Evolutionary conservation across 1,284 basidiomycete species (phyloP), one percentile per base, ranked within the genome.

Genomic region (Microbotryum saponariae): DNA sequence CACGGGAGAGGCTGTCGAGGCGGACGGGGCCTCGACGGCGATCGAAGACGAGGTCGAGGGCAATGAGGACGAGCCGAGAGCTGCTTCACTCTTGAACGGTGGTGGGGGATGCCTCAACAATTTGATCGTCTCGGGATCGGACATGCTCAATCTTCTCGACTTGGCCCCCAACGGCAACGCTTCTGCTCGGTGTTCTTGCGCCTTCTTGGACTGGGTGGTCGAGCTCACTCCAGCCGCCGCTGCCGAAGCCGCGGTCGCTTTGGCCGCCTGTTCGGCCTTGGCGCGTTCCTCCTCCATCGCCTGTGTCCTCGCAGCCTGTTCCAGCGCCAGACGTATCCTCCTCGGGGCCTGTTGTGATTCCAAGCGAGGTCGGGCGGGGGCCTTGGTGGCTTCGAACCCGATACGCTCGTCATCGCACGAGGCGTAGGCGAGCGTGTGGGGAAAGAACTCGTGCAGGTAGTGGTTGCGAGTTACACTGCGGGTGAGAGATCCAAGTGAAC

Each of bases 401-500:
- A 42, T 12, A 6, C 59, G 56, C 21, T 67, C 65, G 54, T 62
- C 64, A 54, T 69, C 67, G 65, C 67, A 69, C 1, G 59, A 52
- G 4, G 60, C 61, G 53, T 67, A 69, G 50, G 67, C 69, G 55
- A 69, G 67, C 14, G 57, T 47, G 21, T 67, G 66, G 2, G 68
- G 71, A 45, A 61, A 66, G 64, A 66, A 72, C 56, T 70, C 66
- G 62, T 74, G 73, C 18, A 73, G 61, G 61, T 67, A 73, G 66
- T 74, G 73, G 45, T 72, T 72, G 16, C 73, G 62, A 21, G 73
- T 74, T 23, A 70, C 56, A 44, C 72, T 72, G 47, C 20, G 33
- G 21, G 27, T 8, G 1, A 44, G 49, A 31, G 31, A 31, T 9
- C 12, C 10, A 25, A 25, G 16, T 4, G 31, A 18, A 18, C 23